Conservation (phyloP, 1,284 basidiomycete species). For the Leccinum subrobustum region DNA sequence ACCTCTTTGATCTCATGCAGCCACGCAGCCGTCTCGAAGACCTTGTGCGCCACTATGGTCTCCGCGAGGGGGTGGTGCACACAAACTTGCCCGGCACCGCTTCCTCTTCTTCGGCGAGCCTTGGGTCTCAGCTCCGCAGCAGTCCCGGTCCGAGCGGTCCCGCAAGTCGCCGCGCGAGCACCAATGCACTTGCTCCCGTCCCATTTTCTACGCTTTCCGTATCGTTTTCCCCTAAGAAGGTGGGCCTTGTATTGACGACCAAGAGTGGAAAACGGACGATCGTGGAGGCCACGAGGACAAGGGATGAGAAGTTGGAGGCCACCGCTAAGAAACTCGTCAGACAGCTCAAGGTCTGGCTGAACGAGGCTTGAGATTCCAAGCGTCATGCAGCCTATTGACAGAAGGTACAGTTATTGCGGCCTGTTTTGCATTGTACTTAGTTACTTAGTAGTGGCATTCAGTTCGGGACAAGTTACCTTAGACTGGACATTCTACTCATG, state of each 20-base stretch:
- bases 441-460: background rate
- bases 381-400: no score
- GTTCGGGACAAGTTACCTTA: background rate
- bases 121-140: background rate
- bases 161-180: background rate
- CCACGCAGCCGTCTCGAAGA: slow-evolving; percentile 72
- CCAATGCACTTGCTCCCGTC: slow-evolving; percentile 35
- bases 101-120: slow-evolving; percentile 10
- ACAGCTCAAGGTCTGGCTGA: slow-evolving; percentile 35
- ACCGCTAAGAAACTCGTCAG: slow-evolving; percentile 53
- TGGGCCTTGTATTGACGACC: slow-evolving; percentile 50
- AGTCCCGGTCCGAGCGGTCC: slow-evolving; percentile 3
- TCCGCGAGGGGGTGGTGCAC: slow-evolving; percentile 49
- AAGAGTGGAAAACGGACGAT: slow-evolving; percentile 50
- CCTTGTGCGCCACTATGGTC: slow-evolving; percentile 60
- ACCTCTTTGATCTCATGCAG: slow-evolving; percentile 73
- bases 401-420: background rate
- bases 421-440: background rate
- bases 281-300: slow-evolving; percentile 49
- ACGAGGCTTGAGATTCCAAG: slow-evolving; percentile 9
- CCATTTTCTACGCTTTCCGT: slow-evolving; percentile 54
- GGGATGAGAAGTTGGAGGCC: slow-evolving; percentile 59
- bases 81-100: slow-evolving; percentile 10
- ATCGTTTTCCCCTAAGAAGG: slow-evolving; percentile 56
- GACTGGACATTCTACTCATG: background rate